phyloP scores from a whole-genome alignment of 148 eudicot species.

The Chenopodium berlandieri region DNA sequence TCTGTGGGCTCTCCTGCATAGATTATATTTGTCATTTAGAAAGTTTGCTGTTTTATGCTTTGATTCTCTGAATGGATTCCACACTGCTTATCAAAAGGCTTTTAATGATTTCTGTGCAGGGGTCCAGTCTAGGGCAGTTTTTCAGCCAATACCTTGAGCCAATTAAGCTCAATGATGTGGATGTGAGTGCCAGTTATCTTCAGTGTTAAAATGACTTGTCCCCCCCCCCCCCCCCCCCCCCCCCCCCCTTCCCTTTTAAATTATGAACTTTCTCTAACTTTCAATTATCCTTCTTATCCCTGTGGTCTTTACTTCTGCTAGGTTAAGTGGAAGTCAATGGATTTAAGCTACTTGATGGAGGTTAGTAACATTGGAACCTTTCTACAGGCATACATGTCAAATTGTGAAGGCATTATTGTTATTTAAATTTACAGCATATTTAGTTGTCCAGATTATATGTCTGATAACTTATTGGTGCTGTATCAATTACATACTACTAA shows the following conservation, averaged over 20 bases:
- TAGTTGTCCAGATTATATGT: neutral
- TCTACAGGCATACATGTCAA: neutral
- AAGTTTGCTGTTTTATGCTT: neutral
- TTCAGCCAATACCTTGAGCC: constrained; percentile 90
- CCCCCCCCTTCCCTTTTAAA: neutral
- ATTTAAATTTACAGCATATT: neutral
- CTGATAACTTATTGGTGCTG: neutral
- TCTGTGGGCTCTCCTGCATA: neutral
- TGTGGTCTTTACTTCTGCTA: constrained; percentile 30
- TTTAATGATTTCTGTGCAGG: constrained; percentile 43
- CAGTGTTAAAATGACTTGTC: neutral
- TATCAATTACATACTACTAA: no score
- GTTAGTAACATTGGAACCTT: constrained; percentile 32
- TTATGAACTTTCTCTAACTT: constrained; percentile 8
- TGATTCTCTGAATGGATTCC: neutral
- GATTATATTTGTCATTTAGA: neutral
- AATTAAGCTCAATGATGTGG: constrained; percentile 84
- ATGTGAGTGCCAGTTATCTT: constrained; percentile 43
- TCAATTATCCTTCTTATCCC: neutral
- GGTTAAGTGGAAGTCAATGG: constrained; percentile 95
- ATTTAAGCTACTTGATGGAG: constrained; percentile 91
- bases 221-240: neutral
- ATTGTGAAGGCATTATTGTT: neutral
- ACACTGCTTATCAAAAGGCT: neutral
- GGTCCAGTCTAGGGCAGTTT: constrained; percentile 96